These are phyloP conservation scores for Tympanopsis confertula DNA, from an alignment of 2,329 filamentous ascomycete species.

Conservation along the genomic window DNA sequence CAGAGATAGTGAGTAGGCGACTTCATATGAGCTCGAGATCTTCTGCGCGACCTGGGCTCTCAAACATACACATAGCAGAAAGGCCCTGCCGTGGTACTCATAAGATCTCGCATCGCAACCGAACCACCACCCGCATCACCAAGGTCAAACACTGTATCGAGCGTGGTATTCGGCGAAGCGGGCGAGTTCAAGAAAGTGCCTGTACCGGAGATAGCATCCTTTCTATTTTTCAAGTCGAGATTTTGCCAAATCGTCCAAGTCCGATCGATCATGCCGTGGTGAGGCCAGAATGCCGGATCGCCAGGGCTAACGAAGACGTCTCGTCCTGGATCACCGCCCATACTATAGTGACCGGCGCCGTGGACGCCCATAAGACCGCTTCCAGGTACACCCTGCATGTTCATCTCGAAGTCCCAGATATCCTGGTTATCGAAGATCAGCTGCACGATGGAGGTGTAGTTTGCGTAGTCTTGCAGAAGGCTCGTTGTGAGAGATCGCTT, in stretches of 20 bases:
- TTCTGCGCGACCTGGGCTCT: too few species aligned
- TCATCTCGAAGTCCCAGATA: slow-evolving; percentile 29
- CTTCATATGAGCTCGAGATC: too few species aligned
- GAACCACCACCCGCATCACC: slow-evolving; percentile 8
- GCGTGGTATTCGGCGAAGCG: slow-evolving; percentile 25
- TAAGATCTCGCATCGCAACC: slow-evolving; percentile 19
- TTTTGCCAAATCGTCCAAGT: slow-evolving; percentile 37
- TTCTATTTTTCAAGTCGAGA: slow-evolving; percentile 23
- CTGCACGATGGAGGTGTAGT: slow-evolving; percentile 19
- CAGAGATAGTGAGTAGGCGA: too few species aligned
- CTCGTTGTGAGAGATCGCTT: slow-evolving; percentile 25
- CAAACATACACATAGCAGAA: slow-evolving; percentile 33
- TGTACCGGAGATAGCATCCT: slow-evolving; percentile 25
- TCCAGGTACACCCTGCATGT: slow-evolving; percentile 27
- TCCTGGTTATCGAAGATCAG: slow-evolving; percentile 23
- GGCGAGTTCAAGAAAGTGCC: slow-evolving; percentile 27
- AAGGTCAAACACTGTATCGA: slow-evolving; percentile 23
- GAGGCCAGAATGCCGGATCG: slow-evolving; percentile 32
- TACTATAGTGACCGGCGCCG: slow-evolving; percentile 25
- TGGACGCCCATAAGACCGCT: slow-evolving; percentile 22
- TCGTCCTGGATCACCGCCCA: slow-evolving; percentile 31
- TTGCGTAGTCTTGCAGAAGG: slow-evolving; percentile 21
- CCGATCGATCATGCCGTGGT: slow-evolving; percentile 32
- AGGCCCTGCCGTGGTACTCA: slow-evolving; percentile 27
- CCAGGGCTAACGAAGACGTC: slow-evolving; percentile 29